Evolutionary conservation across 306 rosid species (phyloP), one percentile per base, ranked within the genome.

Genomic region (Acacia crassicarpa): DNA sequence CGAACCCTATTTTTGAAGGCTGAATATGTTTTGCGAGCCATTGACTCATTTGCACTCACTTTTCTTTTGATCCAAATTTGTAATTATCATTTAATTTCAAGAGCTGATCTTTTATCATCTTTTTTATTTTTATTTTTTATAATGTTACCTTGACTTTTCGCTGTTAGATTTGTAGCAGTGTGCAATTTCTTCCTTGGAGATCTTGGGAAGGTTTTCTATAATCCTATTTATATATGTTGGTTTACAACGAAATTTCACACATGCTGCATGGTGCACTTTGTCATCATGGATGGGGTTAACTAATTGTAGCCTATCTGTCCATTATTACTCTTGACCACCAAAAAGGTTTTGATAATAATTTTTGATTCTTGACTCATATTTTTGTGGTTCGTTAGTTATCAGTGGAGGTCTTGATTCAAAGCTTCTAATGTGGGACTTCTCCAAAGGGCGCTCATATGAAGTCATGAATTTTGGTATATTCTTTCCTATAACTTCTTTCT

Each of bases 121-220:
- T 66, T 40, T 6, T 48, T 70, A 33, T 13, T 41, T 70, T 44
- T 58, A 22, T 11, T 4, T 59, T n/a, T 58, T 20, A 61, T 32
- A 82, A 51, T 80, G 32, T 82, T 79, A 78, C 86, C 98, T 91
- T 91, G 80, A 95, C 94, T 67, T 32, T 77, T 35, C n/a, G 76
- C 43, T 77, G 58, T 77, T 71, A 95, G 98, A 95, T 95, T 6
- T 95, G 98, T 78, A 91, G 93, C 87, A 89, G 93, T 5, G 94
- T 87, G 51, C 94, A 95, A 77, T 95, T 95, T 84, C 98, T 95
- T 93, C 95, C 98, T 81, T 95, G 98, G 98, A 89, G 87, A 91
- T 90, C 97, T 51, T 95, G 97, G 94, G 98, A 95, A 95, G 98
- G 97, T 95, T 27, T 12, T 71, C 32, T 85, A 78, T 56, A 59